Conservation (phyloP, 1,284 basidiomycete species). For the Cryptococcus hybrid region DNA sequence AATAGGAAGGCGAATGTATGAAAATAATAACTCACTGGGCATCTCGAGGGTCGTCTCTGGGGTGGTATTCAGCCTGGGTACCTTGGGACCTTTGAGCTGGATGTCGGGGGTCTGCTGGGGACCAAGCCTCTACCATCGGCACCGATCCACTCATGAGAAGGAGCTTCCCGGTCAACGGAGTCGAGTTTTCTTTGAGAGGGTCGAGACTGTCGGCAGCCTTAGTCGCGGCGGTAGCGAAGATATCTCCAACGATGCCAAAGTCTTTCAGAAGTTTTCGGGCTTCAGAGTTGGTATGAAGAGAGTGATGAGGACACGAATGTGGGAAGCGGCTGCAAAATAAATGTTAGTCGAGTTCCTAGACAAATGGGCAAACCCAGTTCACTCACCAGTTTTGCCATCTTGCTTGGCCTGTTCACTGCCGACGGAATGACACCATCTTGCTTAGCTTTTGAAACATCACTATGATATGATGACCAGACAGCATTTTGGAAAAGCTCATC, state of each 20-base stretch:
- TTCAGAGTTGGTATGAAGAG: conserved; percentile 86
- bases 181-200: conserved; percentile 65
- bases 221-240: conserved; percentile 71
- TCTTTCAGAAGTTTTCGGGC: conserved; percentile 83
- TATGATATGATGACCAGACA: conserved; percentile 66
- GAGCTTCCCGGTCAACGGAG: conserved; percentile 67
- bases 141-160: conserved; percentile 58
- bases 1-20: too few relatives aligned
- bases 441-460: conserved; percentile 55
- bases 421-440: conserved; percentile 53
- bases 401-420: conserved; percentile 59
- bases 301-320: conserved; percentile 78
- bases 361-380: background rate
- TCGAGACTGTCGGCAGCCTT: conserved; percentile 73
- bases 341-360: background rate
- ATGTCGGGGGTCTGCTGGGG: conserved; percentile 46
- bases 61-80: conserved; percentile 51
- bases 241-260: conserved; percentile 70
- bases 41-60: conserved; percentile 44
- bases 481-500: conserved; percentile 90
- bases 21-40: conserved; percentile 38
- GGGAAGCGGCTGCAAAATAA: conserved; percentile 60
- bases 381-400: conserved; percentile 62
- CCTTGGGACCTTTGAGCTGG: conserved; percentile 44
- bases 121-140: conserved; percentile 51